A percentile compares a stretch with the other conserved stretches of the same genome.
Conservation (phyloP, 768 basidiomycete genomes). For the Pleurotus pulmonarius region DNA sequence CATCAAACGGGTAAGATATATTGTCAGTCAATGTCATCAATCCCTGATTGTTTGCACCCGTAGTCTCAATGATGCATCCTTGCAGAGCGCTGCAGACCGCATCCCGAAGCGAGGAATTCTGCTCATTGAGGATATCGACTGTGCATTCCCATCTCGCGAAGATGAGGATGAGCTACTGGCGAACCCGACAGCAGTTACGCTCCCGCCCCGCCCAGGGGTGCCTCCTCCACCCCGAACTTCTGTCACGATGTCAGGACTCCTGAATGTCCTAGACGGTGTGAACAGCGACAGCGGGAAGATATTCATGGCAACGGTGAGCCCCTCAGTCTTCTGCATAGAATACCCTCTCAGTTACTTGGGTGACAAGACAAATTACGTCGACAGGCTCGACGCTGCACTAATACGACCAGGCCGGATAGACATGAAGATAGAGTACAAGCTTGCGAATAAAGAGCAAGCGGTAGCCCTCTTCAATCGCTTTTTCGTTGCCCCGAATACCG, state of each 20-base stretch:
- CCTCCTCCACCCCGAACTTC: constrained; percentile 15
- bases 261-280: constrained; percentile 60
- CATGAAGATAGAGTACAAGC: constrained; percentile 45
- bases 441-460: constrained; percentile 44
- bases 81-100: constrained; percentile 40
- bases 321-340: neutral
- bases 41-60: neutral
- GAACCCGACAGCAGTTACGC: neutral
- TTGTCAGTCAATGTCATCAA: too few relatives aligned
- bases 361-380: constrained; percentile 48
- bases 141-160: constrained; percentile 48
- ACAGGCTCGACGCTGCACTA: constrained; percentile 52
- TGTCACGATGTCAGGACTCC: constrained; percentile 50
- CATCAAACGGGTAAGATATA: constrained; percentile 44
- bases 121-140: constrained; percentile 60
- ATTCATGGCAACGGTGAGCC: constrained; percentile 53
- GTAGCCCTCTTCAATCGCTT: constrained; percentile 46
- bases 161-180: constrained; percentile 27
- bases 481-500: constrained; percentile 22
- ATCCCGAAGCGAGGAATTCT: constrained; percentile 52
- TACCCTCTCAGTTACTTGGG: neutral
- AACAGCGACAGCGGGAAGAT: constrained; percentile 60
- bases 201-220: neutral
- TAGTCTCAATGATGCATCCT: constrained; percentile 47
- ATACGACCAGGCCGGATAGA: constrained; percentile 58